Base-by-base conservation (phyloP, 2,329 filamentous ascomycete genomes). In the Trichoderma sp. region DNA sequence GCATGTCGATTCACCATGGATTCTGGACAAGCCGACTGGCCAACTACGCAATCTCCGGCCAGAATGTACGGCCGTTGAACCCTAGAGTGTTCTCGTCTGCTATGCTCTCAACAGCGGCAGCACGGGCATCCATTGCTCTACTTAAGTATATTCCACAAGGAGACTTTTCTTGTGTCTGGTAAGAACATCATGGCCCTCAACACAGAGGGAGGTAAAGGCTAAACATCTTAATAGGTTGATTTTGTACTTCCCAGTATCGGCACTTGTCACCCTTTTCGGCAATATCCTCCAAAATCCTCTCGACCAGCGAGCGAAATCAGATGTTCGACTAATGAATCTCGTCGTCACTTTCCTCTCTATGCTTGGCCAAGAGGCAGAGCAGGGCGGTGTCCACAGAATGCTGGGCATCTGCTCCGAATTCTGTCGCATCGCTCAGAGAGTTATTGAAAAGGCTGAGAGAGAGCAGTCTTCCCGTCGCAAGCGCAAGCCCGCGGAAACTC, bases 11-110 rank as follows among this genome's bases (percentile, higher is more conserved):
- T 34, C 96, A 98, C 77, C 95, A 98, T 79, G 96, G 96, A 15
- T 98, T 97, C 82, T 99, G 96, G 96, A 98, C 95, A 1, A 98
- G 93, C 78, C 90, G 96, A 47, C 83, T 99, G 53, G 97, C 95
- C 47, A 95, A 98, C 77, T 98, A 94, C 78, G 96, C 96, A 17
- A 96, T 98, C 70, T 93, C 97, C 80, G 96, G 96, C 1, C 85
- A 98, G 55, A 98, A 98, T 80, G 92, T 95, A 0, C 88, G 92
- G 74, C 95, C 96, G 1, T 83, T 99, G 68, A 99, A 98, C 78
- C 96, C 96, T 0, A 87, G 96, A 75, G 93, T 99, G 9, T 99
- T 98, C 82, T 94, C 95, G 62, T 98, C 95, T 2, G 95, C 96
- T 6, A 92, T 94, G 3, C 86, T 99, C 3, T 98, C 95, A 79